phyloP scores from a whole-genome alignment of 2,329 filamentous ascomycete genomes.

The Pseudopyrenochaeta lycopersici region DNA sequence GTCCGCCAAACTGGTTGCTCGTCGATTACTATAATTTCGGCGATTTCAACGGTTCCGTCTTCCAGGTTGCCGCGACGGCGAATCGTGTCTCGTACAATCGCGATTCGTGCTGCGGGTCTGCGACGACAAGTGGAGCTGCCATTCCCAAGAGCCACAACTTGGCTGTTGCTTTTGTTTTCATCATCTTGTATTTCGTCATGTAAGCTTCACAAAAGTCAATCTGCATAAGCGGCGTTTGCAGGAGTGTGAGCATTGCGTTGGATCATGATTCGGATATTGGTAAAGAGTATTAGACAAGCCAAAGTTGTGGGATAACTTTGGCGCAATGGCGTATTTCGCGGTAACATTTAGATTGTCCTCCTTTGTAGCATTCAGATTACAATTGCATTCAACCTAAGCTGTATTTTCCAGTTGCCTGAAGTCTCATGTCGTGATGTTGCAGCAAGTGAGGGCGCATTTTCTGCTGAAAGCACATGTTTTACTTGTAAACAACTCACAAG shows the following conservation, averaged over 20 bases:
- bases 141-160: not conserved
- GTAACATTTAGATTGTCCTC: too few relatives aligned
- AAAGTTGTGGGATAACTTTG: too few relatives aligned
- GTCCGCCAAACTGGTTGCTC: slow-evolving; percentile 47
- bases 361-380: too few relatives aligned
- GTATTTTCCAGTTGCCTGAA: too few relatives aligned
- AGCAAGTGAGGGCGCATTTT: too few relatives aligned
- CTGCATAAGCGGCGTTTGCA: not conserved
- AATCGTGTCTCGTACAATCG: slow-evolving; percentile 57
- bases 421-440: too few relatives aligned
- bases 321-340: too few relatives aligned
- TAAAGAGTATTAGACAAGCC: too few relatives aligned
- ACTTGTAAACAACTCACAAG: too few relatives aligned
- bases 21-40: slow-evolving; percentile 50
- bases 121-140: not conserved
- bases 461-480: too few relatives aligned
- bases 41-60: slow-evolving; percentile 45
- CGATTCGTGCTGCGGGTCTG: slow-evolving; percentile 30
- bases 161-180: not conserved
- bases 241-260: not conserved
- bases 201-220: not conserved
- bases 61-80: slow-evolving; percentile 52
- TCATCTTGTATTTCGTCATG: not conserved
- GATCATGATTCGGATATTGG: too few relatives aligned
- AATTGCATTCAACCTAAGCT: too few relatives aligned